These are phyloP conservation scores for Fusarium cyanostomum DNA, from an alignment of 2,329 filamentous ascomycete genomes.

Conservation along the genomic window DNA sequence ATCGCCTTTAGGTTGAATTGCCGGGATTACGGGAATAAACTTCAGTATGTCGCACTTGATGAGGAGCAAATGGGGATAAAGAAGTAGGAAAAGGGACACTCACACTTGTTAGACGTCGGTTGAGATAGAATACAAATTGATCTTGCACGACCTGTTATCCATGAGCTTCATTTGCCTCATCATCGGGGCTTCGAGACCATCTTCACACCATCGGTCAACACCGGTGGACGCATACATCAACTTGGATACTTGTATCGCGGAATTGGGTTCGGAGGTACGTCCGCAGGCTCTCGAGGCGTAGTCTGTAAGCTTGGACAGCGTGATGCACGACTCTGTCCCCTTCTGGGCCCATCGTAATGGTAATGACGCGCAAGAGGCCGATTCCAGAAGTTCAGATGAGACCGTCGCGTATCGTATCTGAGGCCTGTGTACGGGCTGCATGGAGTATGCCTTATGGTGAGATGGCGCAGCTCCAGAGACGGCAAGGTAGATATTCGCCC, in stretches of 20 bases:
- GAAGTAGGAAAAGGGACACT: background rate
- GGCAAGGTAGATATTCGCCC: conserved; percentile 7
- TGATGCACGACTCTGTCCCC: background rate
- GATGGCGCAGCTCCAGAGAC: background rate
- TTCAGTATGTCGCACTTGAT: no score
- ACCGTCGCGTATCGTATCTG: background rate
- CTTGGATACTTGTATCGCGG: conserved; percentile 2
- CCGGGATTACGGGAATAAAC: background rate
- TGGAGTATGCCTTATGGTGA: conserved; percentile 9
- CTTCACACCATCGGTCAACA: no score
- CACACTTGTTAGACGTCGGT: background rate
- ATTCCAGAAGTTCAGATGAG: background rate
- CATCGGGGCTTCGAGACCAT: no score
- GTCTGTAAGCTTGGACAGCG: conserved; percentile 7
- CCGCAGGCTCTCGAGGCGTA: conserved; percentile 4
- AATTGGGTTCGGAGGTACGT: background rate
- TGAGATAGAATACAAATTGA: conserved; percentile 7
- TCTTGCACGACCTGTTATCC: background rate
- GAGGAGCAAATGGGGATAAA: no score
- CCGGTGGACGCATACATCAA: no score
- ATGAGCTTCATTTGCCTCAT: background rate
- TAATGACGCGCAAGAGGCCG: background rate
- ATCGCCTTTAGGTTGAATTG: background rate
- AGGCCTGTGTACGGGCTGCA: background rate
- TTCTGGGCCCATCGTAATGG: background rate